Percentiles rank a stretch among this genome's conserved stretches.
phyloP scores from a whole-genome alignment of 305 asterid species.

The Monarda citriodora region DNA sequence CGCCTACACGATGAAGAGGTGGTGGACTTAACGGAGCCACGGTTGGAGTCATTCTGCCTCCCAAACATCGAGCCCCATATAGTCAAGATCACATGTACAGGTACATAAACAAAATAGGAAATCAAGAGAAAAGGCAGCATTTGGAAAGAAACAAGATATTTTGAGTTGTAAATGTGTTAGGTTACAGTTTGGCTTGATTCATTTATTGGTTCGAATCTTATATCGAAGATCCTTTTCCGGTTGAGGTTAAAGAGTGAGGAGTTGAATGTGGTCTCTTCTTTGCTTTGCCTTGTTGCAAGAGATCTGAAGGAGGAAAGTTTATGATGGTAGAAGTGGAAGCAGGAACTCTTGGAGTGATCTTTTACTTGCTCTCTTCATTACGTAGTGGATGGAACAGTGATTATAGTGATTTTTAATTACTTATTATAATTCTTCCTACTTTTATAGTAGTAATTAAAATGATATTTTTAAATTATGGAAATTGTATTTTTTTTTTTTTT shows the following conservation, averaged over 20 bases:
- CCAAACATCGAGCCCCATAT: conserved; percentile 34
- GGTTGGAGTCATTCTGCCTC: conserved; percentile 74
- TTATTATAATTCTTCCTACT: background rate
- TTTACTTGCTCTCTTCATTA: background rate
- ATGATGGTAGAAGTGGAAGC: no score
- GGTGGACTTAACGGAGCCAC: conserved; percentile 87
- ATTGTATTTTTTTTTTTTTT: background rate
- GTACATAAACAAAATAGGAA: background rate
- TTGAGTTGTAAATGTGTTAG: conserved; percentile 19
- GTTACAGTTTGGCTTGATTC: background rate
- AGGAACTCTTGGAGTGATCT: background rate
- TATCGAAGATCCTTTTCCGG: no score
- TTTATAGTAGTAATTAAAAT: background rate
- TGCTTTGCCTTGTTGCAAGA: background rate
- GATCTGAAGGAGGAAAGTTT: background rate
- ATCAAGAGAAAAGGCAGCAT: background rate
- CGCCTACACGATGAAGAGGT: conserved; percentile 49
- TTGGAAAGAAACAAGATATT: background rate
- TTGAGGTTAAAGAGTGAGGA: background rate
- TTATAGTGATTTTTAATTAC: background rate
- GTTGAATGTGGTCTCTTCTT: background rate
- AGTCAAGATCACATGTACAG: conserved; percentile 24
- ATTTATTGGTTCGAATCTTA: conserved; percentile 1
- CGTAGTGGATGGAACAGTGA: background rate
- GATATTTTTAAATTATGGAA: background rate